Base-by-base conservation (phyloP, 805 yeast species). In the Kregervanrija delftensis region DNA sequence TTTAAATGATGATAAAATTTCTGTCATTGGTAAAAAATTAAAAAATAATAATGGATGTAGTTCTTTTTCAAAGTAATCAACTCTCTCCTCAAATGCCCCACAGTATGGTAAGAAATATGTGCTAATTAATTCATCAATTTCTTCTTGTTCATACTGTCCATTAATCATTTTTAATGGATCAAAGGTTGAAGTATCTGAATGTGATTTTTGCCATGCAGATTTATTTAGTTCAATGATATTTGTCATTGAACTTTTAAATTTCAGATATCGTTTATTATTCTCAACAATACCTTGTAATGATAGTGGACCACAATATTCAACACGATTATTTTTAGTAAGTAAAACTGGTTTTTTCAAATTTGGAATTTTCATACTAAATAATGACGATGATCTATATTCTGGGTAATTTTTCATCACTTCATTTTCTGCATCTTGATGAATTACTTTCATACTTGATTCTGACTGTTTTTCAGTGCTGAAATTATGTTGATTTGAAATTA, bases 21-120 rank as follows among this genome's bases (percentile, higher is more conserved):
- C 30, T 4, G 35, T 30, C 41, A 50, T 42, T n/a, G 53, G 54
- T 5, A 58, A 14, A 8, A 52, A 38, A 1, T 32, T 40, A 30
- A 46, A 30, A 30, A 49, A 44, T 11, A 53, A 37, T 4, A 52
- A 31, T 6, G 12, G 5, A 30, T 50, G 53, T 32, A 60, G 37
- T n/a, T 52, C 22, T 11, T 14, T 16, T 6, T 39, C 49, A 33
- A 58, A 57, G 37, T 45, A 53, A 1, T 36, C 41, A 3, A 60
- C 10, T 39, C 58, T 41, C 40, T 59, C 63, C 5, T 41, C n/a
- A 13, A 56, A 37, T 2, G 61, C 60, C 8, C 47, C 45, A 34
- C 47, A 49, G 36, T 52, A 35, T 2, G 54, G 54, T 11, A 22
- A 11, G 3, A 49, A 22, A 8, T 45, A 15, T 10, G 31, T 28